Conservation (phyloP, 306 rosid genomes). For the Boehmeria nivea region DNA sequence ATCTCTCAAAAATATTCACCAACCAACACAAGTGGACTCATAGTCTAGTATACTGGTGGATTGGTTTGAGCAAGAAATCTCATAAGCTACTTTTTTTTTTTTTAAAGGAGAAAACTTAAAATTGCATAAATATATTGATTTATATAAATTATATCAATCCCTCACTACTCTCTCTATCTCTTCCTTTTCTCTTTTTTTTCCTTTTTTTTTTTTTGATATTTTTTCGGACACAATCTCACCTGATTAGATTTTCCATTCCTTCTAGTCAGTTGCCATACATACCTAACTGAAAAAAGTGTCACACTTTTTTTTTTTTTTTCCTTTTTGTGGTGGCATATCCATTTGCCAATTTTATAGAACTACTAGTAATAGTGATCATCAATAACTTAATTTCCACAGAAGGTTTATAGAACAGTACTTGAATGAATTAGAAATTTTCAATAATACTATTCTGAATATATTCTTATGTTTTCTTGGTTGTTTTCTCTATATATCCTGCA, state of each 20-base stretch:
- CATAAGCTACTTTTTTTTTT: background rate
- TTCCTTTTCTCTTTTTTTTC: too few species aligned
- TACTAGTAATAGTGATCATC: too few species aligned
- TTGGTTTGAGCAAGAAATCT: background rate
- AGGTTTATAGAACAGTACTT: too few species aligned
- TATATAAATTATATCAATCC: too few species aligned
- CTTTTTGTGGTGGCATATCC: background rate
- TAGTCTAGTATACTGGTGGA: too few species aligned
- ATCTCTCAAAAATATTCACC: background rate
- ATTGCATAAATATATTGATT: background rate
- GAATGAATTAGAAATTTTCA: too few species aligned
- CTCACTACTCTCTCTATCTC: too few species aligned
- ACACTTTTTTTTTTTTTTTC: background rate
- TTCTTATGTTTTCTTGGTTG: too few species aligned
- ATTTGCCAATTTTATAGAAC: too few species aligned
- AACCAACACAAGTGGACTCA: constrained; percentile 12
- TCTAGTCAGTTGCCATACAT: background rate
- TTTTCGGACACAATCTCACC: constrained; percentile 6
- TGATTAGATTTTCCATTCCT: background rate
- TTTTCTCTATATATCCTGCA: too few species aligned
- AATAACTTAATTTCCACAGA: too few species aligned
- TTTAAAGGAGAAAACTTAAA: background rate
- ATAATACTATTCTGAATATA: too few species aligned
- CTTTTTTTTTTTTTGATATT: background rate
- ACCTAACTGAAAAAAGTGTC: constrained; percentile 7